Evolutionary conservation across 768 basidiomycete species (phyloP).

Genomic region (Coprinellus aureogranulatus): DNA sequence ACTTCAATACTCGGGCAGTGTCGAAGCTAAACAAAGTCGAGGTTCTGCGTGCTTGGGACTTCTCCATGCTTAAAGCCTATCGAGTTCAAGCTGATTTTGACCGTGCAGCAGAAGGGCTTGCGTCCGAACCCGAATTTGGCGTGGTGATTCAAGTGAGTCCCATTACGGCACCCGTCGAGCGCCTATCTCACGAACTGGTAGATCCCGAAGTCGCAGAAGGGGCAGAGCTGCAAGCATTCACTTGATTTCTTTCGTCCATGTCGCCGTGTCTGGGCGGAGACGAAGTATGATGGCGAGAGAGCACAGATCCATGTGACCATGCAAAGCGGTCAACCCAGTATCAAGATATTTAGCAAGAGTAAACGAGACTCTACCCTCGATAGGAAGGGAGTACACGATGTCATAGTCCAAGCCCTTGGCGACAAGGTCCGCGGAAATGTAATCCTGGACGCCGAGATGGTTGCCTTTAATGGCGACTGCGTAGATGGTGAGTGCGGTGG

Average conservation of each 20-base stretch:
- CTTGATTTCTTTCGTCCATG: constrained; percentile 42
- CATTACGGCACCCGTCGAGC: background rate
- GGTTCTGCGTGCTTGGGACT: constrained; percentile 76
- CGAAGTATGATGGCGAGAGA: constrained; percentile 94
- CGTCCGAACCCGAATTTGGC: constrained; percentile 48
- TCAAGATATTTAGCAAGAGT: constrained; percentile 88
- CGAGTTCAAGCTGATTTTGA: constrained; percentile 56
- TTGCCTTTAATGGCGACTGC: constrained; percentile 66
- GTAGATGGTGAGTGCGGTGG: constrained; percentile 63
- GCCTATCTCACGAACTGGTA: constrained; percentile 16
- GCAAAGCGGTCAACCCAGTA: constrained; percentile 35
- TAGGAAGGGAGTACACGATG: constrained; percentile 58
- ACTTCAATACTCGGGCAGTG: constrained; percentile 58
- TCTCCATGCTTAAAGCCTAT: constrained; percentile 55
- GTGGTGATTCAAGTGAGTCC: constrained; percentile 56
- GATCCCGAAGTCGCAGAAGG: constrained; percentile 87
- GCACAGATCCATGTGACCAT: constrained; percentile 85
- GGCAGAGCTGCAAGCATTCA: constrained; percentile 56
- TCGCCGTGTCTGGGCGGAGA: constrained; percentile 75
- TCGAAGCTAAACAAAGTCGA: constrained; percentile 55
- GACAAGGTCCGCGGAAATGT: constrained; percentile 35
- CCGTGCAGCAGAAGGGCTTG: constrained; percentile 40
- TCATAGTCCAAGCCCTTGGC: constrained; percentile 58
- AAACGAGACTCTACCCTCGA: constrained; percentile 79
- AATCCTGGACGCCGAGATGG: constrained; percentile 85